Evolutionary conservation across 2,329 filamentous ascomycete genomes (phyloP).

Genomic region (Drechslerella coelobrocha): DNA sequence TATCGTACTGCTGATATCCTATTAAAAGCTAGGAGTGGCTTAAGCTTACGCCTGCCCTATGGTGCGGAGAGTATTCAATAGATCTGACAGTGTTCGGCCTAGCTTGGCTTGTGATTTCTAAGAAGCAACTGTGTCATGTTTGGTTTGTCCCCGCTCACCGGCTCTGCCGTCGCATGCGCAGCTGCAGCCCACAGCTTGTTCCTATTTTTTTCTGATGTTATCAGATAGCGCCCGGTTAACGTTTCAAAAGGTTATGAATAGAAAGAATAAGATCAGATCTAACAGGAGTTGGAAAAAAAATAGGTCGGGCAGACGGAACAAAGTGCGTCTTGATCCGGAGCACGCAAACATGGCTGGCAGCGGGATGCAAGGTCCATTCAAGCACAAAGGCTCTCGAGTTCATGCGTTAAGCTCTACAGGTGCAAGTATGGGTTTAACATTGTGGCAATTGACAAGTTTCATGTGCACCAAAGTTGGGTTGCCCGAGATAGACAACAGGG

Average conservation of each 20-base stretch:
- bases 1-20: background rate
- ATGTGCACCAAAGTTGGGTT: background rate
- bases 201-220: conserved; percentile 1
- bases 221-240: conserved; percentile 28
- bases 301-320: conserved; percentile 15
- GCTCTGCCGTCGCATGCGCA: conserved; percentile 27
- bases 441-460: background rate
- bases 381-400: background rate
- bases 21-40: background rate
- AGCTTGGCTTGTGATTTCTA: conserved; percentile 41
- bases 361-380: background rate
- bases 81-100: no score
- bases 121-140: conserved; percentile 50
- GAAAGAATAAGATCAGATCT: conserved; percentile 7
- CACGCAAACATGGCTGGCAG: conserved; percentile 28
- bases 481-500: background rate
- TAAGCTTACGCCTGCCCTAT: no score
- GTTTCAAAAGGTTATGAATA: conserved; percentile 24
- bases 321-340: conserved; percentile 40
- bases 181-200: background rate
- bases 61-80: no score
- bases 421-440: background rate
- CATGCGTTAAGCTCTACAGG: background rate
- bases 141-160: conserved; percentile 5
- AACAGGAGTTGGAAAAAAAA: conserved; percentile 13